Percentiles rank a stretch among this genome's conserved stretches.
These are phyloP conservation scores for Fraxinus floribunda DNA, from an alignment of 305 asterid genomes.

Conservation along the genomic window DNA sequence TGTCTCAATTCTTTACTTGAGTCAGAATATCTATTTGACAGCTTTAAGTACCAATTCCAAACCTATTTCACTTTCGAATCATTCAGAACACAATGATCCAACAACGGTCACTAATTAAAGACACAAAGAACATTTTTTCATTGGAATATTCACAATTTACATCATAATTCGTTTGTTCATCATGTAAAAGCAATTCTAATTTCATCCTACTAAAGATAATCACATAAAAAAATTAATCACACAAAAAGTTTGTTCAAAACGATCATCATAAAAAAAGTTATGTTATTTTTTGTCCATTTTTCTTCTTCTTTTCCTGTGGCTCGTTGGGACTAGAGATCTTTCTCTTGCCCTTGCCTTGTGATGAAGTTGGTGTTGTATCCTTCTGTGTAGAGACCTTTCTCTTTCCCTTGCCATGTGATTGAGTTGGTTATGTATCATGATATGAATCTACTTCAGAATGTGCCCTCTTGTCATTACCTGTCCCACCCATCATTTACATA, in stretches of 20 bases:
- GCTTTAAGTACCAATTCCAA: too few species aligned
- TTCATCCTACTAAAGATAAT: too few species aligned
- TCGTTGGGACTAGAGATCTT: background rate
- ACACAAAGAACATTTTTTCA: background rate
- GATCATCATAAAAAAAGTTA: background rate
- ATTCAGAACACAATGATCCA: background rate
- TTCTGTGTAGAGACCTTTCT: background rate
- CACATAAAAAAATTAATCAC: background rate
- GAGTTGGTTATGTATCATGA: background rate
- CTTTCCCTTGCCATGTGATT: background rate
- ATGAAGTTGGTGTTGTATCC: background rate
- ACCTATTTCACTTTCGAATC: too few species aligned
- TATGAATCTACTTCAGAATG: too few species aligned
- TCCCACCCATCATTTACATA: background rate
- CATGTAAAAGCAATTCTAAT: background rate
- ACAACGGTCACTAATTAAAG: background rate
- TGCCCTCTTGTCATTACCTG: background rate
- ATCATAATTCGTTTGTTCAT: background rate
- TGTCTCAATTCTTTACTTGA: too few species aligned
- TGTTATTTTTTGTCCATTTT: background rate
- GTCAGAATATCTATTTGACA: too few species aligned
- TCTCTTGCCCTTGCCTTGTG: background rate
- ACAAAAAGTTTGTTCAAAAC: background rate
- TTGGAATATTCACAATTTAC: too few species aligned
- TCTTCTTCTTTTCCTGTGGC: background rate